Conservation (phyloP, 2,329 filamentous ascomycete genomes). For the Ceratocystis alfenasii region DNA sequence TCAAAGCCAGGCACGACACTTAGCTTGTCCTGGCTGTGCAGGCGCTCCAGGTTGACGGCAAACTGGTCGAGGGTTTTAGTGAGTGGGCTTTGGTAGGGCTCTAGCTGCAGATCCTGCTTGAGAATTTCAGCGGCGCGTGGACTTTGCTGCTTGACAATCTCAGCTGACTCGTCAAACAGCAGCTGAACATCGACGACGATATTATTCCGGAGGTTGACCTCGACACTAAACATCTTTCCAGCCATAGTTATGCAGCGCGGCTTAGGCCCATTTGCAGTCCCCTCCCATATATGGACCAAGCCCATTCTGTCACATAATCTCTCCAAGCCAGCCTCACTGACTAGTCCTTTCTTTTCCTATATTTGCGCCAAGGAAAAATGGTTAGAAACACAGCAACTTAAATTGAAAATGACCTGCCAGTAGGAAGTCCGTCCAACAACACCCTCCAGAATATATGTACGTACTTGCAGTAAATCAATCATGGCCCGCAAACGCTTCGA, state of each 20-base stretch:
- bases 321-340: conserved; percentile 65
- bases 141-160: conserved; percentile 47
- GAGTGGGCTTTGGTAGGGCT: conserved; percentile 48
- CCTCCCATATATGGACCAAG: conserved; percentile 52
- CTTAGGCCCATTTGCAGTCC: conserved; percentile 38
- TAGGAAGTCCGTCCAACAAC: not conserved
- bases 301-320: conserved; percentile 55
- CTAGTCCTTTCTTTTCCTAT: conserved; percentile 44
- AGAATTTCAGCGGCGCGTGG: conserved; percentile 54
- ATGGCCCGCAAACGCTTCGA: conserved; percentile 43
- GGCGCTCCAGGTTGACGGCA: conserved; percentile 55
- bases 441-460: conserved; percentile 23
- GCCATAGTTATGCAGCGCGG: conserved; percentile 45
- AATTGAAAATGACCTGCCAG: not conserved
- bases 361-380: conserved; percentile 18
- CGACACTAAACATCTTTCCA: conserved; percentile 47
- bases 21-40: conserved; percentile 59
- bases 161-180: conserved; percentile 48
- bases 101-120: conserved; percentile 49
- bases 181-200: conserved; percentile 52
- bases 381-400: not conserved
- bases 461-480: conserved; percentile 39
- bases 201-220: conserved; percentile 50
- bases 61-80: conserved; percentile 62
- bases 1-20: conserved; percentile 57